Evolutionary conservation across 1,139 yeast species (phyloP), one percentile per base, ranked within the genome.

Genomic region (Yamadazyma blattariae): DNA sequence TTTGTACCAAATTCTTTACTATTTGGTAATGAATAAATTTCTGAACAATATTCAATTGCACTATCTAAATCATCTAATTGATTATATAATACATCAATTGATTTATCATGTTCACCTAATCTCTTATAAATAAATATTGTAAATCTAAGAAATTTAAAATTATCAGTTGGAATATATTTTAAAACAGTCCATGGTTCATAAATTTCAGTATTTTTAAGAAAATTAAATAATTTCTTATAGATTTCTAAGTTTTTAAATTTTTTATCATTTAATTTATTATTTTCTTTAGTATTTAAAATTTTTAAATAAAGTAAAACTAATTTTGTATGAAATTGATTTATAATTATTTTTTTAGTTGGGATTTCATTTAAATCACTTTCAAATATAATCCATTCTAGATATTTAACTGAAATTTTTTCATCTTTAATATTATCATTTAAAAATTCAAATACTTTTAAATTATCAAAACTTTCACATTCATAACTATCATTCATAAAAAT

Each of bases 401-500:
- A 90, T 17, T 56, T 49, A 1, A 76, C 59, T 1, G 77, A 71
- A 25, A 81, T 51, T 1, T 47, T 48, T 33, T 57, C 57, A 27
- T 51, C 38, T 45, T 60, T 49, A 8, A 59, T 40, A 4, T 48
- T 46, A 33, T 42, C 41, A 20, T 58, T 39, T 57, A 71, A 54
- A 59, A 76, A 69, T 2, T 73, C 68, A 33, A 82, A 64, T 0
- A 88, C 82, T 47, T 68, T 65, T 12, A 57, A 45, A 30, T 71
- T 67, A 41, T 85, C 77, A 37, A 82, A 71, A 14, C 78, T 65
- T 37, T 77, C 83, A 43, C 86, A 74, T 48, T 79, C 82, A 11
- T 74, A 70, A 0, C 83, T 64, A 37, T 82, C 84, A 41, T 77
- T 82, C 69, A 87, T 69, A 46, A 90, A 90, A 0, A 90, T 65